Conservation (phyloP, 192 early-diverging fungal species). For the Jimgerdemannia flammicorona region DNA sequence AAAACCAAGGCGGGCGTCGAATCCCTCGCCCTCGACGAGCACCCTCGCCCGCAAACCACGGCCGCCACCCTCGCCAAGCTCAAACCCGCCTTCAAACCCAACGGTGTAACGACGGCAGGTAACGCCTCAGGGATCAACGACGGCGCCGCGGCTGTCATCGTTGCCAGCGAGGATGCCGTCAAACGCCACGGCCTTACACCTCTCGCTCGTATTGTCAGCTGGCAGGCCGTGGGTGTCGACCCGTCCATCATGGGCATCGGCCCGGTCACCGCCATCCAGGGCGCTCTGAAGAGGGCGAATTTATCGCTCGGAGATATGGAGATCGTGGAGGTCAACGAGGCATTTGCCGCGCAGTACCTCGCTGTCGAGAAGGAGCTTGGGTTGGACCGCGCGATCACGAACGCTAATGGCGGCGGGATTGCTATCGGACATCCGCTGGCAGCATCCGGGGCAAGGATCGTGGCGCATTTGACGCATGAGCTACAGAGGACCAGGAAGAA, state of each 20-base stretch:
- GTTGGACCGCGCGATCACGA: constrained; percentile 72
- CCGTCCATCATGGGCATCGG: constrained; percentile 97
- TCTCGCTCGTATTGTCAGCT: constrained; percentile 82
- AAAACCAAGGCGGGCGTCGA: constrained; percentile 75
- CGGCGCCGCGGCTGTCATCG: constrained; percentile 83
- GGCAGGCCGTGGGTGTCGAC: constrained; percentile 83
- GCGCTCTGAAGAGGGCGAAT: constrained; percentile 77
- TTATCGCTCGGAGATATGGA: constrained; percentile 82
- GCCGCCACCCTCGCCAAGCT: constrained; percentile 77
- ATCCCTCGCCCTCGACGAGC: constrained; percentile 76
- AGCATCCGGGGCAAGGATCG: constrained; percentile 93
- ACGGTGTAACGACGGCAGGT: constrained; percentile 89
- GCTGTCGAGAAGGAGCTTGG: constrained; percentile 88
- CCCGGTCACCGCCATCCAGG: constrained; percentile 87
- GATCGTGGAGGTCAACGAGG: constrained; percentile 96
- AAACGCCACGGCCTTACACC: constrained; percentile 78
- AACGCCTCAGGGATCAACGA: constrained; percentile 96
- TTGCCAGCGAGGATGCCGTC: constrained; percentile 84
- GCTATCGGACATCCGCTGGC: constrained; percentile 93
- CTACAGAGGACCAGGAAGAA: constrained; percentile 77
- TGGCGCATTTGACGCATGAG: constrained; percentile 82
- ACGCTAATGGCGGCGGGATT: constrained; percentile 91
- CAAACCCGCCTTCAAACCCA: constrained; percentile 83
- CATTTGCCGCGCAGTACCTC: constrained; percentile 92
- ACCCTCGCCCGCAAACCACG: constrained; percentile 83